A percentile compares a stretch with the other conserved stretches of the same genome.
Conservation (phyloP, 805 yeast species). For the Cyberlindnera mrakii region DNA sequence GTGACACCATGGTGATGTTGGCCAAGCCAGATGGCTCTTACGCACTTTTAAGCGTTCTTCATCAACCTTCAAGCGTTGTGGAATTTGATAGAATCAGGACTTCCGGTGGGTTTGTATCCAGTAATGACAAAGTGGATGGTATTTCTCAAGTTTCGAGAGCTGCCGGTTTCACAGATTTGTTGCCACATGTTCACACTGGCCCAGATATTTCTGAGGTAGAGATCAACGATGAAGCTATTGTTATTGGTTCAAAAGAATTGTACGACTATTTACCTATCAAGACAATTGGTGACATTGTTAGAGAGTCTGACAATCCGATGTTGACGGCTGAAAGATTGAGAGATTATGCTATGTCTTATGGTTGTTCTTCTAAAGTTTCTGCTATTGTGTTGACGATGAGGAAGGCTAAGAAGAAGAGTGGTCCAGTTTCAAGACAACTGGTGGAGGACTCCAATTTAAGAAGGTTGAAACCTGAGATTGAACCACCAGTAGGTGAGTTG, state of each 20-base stretch:
- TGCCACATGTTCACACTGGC: conserved; percentile 85
- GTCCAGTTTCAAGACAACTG: conserved; percentile 38
- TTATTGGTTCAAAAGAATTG: conserved; percentile 74
- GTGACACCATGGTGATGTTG: conserved; percentile 80
- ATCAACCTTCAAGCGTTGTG: conserved; percentile 72
- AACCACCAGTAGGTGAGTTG: conserved; percentile 90
- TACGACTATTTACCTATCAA: conserved; percentile 85
- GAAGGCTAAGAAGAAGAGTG: conserved; percentile 34
- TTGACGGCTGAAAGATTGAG: conserved; percentile 88
- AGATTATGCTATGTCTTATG: conserved; percentile 92
- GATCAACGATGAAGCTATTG: conserved; percentile 74
- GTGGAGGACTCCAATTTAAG: conserved; percentile 75
- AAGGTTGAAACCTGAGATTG: conserved; percentile 81
- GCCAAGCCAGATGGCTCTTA: conserved; percentile 80
- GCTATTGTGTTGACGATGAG: conserved; percentile 74
- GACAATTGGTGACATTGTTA: conserved; percentile 83
- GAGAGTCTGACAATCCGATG: conserved; percentile 80
- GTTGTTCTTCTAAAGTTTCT: conserved; percentile 71
- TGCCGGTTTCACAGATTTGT: conserved; percentile 78
- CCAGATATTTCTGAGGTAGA: conserved; percentile 67
- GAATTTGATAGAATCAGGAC: conserved; percentile 86
- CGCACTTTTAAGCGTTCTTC: conserved; percentile 64
- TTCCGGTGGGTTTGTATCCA: conserved; percentile 86
- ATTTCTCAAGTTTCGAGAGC: conserved; percentile 81
- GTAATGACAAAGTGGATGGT: conserved; percentile 81